Conservation (phyloP, 148 eudicot genomes). For the Cornus florida region DNA sequence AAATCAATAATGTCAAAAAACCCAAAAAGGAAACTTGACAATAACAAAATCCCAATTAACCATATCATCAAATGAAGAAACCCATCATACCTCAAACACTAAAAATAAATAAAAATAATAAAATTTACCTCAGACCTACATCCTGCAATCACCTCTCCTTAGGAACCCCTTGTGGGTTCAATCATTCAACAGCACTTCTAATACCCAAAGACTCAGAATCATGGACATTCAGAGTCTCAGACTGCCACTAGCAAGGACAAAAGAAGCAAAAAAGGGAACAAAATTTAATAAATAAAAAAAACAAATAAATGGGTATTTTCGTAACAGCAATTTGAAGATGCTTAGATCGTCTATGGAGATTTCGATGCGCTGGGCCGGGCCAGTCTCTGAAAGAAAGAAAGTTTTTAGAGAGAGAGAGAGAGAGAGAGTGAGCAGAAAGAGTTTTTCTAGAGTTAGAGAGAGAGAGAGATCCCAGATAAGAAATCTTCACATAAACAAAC, state of each 20-base stretch:
- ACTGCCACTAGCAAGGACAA: constrained; percentile 10
- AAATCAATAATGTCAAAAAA: background rate
- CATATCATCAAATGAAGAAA: constrained; percentile 17
- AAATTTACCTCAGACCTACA: constrained; percentile 73
- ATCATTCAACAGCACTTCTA: constrained; percentile 33
- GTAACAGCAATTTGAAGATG: constrained; percentile 41
- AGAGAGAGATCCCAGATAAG: constrained; percentile 96
- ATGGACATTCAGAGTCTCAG: constrained; percentile 16
- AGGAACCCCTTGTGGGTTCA: constrained; percentile 38
- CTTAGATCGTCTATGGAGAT: constrained; percentile 58
- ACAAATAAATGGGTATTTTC: constrained; percentile 27
- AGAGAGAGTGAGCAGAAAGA: background rate
- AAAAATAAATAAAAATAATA: constrained; percentile 7
- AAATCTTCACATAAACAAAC: constrained; percentile 91
- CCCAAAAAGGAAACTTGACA: constrained; percentile 3
- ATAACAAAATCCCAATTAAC: constrained; percentile 22
- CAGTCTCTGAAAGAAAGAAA: constrained; percentile 33
- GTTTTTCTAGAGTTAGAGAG: constrained; percentile 22
- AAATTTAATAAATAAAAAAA: constrained; percentile 14
- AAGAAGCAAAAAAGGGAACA: constrained; percentile 14
- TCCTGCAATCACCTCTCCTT: constrained; percentile 35
- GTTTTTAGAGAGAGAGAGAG: constrained; percentile 15
- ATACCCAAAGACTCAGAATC: constrained; percentile 27
- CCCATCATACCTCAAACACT: constrained; percentile 4
- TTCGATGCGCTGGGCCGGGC: constrained; percentile 95